phyloP scores from a whole-genome alignment of 1,139 yeast genomes.

The Geotrichum phurueaensis region DNA sequence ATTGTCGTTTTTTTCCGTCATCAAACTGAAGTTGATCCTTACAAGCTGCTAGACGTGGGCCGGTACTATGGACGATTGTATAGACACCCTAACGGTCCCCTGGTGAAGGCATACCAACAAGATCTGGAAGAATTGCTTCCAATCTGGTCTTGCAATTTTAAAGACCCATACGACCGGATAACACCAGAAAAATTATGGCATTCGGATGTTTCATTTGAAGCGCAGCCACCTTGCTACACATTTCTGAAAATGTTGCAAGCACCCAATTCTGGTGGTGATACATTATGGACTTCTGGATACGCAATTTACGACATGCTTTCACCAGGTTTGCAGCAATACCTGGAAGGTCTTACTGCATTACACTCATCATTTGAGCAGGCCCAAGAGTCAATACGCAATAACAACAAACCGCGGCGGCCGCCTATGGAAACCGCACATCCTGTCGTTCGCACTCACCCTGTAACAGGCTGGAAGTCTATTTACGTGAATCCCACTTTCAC shows the following conservation, averaged over 20 bases:
- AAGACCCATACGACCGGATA: background rate
- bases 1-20: slow-evolving; percentile 64
- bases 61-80: slow-evolving; percentile 42
- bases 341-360: slow-evolving; percentile 37
- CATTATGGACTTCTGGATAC: slow-evolving; percentile 44
- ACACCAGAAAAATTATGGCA: slow-evolving; percentile 36
- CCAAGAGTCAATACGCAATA: slow-evolving; percentile 30
- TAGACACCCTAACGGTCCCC: slow-evolving; percentile 44
- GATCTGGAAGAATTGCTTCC: slow-evolving; percentile 52
- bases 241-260: slow-evolving; percentile 41
- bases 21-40: slow-evolving; percentile 51
- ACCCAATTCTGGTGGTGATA: slow-evolving; percentile 42
- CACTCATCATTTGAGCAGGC: slow-evolving; percentile 32
- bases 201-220: slow-evolving; percentile 45
- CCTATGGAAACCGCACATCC: slow-evolving; percentile 38
- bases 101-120: slow-evolving; percentile 42
- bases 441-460: slow-evolving; percentile 44
- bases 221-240: slow-evolving; percentile 43
- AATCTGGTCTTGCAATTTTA: slow-evolving; percentile 23
- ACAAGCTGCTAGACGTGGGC: slow-evolving; percentile 45
- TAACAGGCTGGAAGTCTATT: slow-evolving; percentile 45
- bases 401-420: slow-evolving; percentile 18
- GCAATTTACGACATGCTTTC: slow-evolving; percentile 45
- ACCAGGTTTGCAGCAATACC: slow-evolving; percentile 39
- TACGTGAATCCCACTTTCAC: slow-evolving; percentile 40